phyloP scores from a whole-genome alignment of 2,329 filamentous ascomycete species.

The Aspergillus intermedius region DNA sequence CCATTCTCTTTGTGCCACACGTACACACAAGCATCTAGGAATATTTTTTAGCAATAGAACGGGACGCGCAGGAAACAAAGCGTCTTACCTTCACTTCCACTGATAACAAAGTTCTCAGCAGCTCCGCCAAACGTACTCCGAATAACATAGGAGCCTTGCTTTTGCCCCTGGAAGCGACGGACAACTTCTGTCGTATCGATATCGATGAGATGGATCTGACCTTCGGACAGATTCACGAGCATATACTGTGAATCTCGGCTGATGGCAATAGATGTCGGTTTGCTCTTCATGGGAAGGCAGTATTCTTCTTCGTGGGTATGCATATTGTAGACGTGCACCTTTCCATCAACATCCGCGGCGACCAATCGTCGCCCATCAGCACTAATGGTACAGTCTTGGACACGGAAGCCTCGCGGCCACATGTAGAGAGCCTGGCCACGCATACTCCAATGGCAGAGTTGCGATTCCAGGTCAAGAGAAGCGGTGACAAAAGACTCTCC shows the following conservation, averaged over 20 bases:
- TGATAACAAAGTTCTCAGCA: conserved; percentile 83
- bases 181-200: conserved; percentile 65
- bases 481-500: conserved; percentile 72
- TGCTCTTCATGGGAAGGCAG: conserved; percentile 61
- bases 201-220: conserved; percentile 72
- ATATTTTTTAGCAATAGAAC: conserved; percentile 14
- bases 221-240: conserved; percentile 73
- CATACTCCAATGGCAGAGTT: conserved; percentile 66
- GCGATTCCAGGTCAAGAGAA: conserved; percentile 60
- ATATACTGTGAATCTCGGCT: conserved; percentile 74
- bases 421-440: conserved; percentile 56
- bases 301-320: conserved; percentile 67
- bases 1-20: conserved; percentile 90
- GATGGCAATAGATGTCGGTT: conserved; percentile 72
- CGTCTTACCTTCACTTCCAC: conserved; percentile 74
- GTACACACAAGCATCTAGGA: conserved; percentile 60
- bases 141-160: conserved; percentile 71
- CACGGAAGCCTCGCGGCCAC: conserved; percentile 65
- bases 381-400: conserved; percentile 80
- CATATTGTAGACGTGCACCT: conserved; percentile 77
- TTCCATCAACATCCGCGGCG: conserved; percentile 63
- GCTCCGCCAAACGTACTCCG: conserved; percentile 81
- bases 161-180: conserved; percentile 68
- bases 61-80: background rate
- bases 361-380: conserved; percentile 73